A percentile compares a stretch with the other conserved stretches of the same genome.
phyloP scores from a whole-genome alignment of 345 rosid genomes.

The Salix purpurea region DNA sequence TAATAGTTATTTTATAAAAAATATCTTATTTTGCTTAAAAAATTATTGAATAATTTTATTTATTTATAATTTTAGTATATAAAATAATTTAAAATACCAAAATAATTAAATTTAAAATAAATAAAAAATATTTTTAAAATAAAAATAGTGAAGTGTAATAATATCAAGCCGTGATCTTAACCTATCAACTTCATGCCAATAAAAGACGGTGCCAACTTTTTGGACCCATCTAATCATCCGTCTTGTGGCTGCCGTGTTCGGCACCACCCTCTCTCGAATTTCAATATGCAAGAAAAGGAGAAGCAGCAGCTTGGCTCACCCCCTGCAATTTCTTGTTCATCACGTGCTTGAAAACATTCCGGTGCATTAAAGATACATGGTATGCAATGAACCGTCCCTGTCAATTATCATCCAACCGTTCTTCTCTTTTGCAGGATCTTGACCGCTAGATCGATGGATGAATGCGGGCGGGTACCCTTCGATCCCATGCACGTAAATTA shows the following conservation, averaged over 20 bases:
- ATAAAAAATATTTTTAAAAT: too few species aligned
- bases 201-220: slow-evolving; percentile 49
- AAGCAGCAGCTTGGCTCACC: neutral
- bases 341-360: neutral
- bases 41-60: too few species aligned
- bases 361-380: neutral
- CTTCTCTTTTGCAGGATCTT: neutral
- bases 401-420: neutral
- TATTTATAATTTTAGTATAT: too few species aligned
- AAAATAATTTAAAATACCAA: too few species aligned
- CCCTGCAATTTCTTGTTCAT: too few species aligned
- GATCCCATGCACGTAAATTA: neutral
- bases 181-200: slow-evolving; percentile 19
- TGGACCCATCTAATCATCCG: slow-evolving; percentile 29
- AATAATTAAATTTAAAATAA: too few species aligned
- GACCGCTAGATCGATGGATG: neutral
- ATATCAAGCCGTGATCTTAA: neutral
- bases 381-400: neutral
- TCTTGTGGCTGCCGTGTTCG: slow-evolving; percentile 32
- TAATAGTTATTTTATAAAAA: too few species aligned
- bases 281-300: slow-evolving; percentile 17
- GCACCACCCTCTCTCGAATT: slow-evolving; percentile 21
- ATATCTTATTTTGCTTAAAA: too few species aligned
- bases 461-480: neutral
- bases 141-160: too few species aligned